phyloP scores from a whole-genome alignment of 1,284 basidiomycete species.

The Anthracocystis setariae region DNA sequence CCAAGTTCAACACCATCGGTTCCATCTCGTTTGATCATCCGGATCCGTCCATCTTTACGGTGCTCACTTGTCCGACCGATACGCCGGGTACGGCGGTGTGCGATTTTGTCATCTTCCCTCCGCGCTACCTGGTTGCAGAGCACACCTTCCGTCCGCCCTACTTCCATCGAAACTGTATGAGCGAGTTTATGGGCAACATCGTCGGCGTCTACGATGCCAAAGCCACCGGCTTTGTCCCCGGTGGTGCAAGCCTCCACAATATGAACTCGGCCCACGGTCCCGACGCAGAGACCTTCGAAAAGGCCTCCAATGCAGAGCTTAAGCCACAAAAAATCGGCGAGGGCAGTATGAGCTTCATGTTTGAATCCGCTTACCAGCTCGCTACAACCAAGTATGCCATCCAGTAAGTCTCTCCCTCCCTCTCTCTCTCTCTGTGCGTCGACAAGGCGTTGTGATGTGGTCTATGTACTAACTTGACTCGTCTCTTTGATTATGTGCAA shows the following conservation, averaged over 20 bases:
- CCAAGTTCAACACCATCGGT: conserved; percentile 76
- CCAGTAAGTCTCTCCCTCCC: conserved; percentile 6
- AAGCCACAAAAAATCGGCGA: conserved; percentile 49
- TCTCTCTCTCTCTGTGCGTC: too few relatives aligned
- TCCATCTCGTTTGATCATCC: conserved; percentile 73
- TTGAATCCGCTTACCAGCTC: conserved; percentile 58
- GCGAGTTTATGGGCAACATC: conserved; percentile 53
- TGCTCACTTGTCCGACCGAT: conserved; percentile 68
- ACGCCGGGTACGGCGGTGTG: conserved; percentile 73
- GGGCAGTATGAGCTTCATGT: conserved; percentile 61
- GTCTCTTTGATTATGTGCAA: neutral
- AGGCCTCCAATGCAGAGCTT: conserved; percentile 37
- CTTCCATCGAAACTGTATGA: conserved; percentile 53
- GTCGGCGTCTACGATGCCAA: conserved; percentile 52
- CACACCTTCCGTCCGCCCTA: conserved; percentile 48
- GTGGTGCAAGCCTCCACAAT: conserved; percentile 60
- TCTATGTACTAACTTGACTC: too few relatives aligned
- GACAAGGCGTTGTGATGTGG: too few relatives aligned
- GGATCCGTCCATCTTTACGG: conserved; percentile 64
- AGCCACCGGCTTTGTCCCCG: conserved; percentile 40
- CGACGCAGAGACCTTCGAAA: conserved; percentile 50
- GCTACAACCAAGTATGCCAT: conserved; percentile 58
- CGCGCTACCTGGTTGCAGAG: conserved; percentile 43
- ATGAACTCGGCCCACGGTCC: conserved; percentile 61
- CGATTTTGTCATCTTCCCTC: conserved; percentile 59